Evolutionary conservation across 2,329 filamentous ascomycete genomes (phyloP).

Genomic region (Epichloe amarillans): DNA sequence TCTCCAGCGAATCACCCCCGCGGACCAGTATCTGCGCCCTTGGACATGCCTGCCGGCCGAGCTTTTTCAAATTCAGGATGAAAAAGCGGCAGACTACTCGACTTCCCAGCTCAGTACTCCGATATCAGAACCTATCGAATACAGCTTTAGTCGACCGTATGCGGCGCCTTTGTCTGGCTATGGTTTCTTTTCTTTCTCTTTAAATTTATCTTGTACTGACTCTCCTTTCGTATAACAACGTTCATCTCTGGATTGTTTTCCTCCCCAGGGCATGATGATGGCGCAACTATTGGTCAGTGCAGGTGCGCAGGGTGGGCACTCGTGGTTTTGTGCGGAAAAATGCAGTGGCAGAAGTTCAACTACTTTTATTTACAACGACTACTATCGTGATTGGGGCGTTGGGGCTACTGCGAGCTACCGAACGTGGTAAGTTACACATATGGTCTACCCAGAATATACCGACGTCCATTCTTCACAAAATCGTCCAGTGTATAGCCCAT

Average conservation of each 20-base stretch:
- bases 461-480: neutral
- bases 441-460: neutral
- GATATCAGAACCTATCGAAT: constrained; percentile 39
- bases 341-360: too few species aligned
- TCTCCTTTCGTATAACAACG: too few species aligned
- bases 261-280: too few species aligned
- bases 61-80: constrained; percentile 15
- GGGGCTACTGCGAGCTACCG: too few species aligned
- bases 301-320: too few species aligned
- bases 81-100: constrained; percentile 31
- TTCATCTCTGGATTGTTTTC: too few species aligned
- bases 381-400: too few species aligned
- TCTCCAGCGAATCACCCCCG: constrained; percentile 34
- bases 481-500: neutral
- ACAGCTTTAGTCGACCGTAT: constrained; percentile 38
- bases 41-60: constrained; percentile 30
- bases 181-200: too few species aligned
- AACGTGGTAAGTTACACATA: constrained; percentile 17
- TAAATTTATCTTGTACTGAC: too few species aligned
- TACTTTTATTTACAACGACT: too few species aligned
- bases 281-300: too few species aligned
- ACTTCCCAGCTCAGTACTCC: constrained; percentile 42
- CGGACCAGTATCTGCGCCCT: constrained; percentile 38
- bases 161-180: constrained; percentile 6
- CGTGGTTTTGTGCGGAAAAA: too few species aligned